These are phyloP conservation scores for Vigna trinervia DNA, from an alignment of 306 rosid genomes.

Conservation along the genomic window DNA sequence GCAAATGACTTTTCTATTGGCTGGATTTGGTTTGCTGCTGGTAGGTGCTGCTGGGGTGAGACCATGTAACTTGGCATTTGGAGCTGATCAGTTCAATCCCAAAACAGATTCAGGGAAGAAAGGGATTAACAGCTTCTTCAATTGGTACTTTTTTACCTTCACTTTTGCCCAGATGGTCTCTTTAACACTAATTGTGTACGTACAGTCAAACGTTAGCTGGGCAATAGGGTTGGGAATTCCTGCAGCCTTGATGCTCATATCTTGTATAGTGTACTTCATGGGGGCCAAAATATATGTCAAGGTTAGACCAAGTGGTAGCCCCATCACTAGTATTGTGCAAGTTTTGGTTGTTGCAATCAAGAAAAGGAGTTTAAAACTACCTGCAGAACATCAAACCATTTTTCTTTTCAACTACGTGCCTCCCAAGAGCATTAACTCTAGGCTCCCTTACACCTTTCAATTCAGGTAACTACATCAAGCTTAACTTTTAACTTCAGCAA, in stretches of 20 bases:
- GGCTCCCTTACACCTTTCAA: conserved; percentile 70
- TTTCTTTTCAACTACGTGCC: conserved; percentile 66
- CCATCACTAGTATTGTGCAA: conserved; percentile 75
- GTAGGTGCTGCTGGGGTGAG: conserved; percentile 83
- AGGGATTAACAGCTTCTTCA: conserved; percentile 88
- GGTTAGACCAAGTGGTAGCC: conserved; percentile 81
- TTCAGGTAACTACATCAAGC: conserved; percentile 62
- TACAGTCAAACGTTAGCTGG: conserved; percentile 88
- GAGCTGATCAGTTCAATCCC: conserved; percentile 90
- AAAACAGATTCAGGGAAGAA: conserved; percentile 77
- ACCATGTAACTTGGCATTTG: conserved; percentile 91
- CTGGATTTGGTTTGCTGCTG: conserved; percentile 63
- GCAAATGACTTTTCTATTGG: conserved; percentile 66
- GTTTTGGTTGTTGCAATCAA: conserved; percentile 68
- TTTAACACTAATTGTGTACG: conserved; percentile 67
- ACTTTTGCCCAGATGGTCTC: conserved; percentile 76
- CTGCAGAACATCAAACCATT: conserved; percentile 54
- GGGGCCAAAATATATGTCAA: conserved; percentile 80
- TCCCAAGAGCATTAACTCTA: conserved; percentile 63
- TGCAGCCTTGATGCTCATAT: conserved; percentile 69
- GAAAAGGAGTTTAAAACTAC: conserved; percentile 62
- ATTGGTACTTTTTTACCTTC: conserved; percentile 84
- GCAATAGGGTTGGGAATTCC: conserved; percentile 80
- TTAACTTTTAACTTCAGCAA: not conserved
- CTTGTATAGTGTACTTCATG: conserved; percentile 65